Evolutionary conservation across 2,329 filamentous ascomycete species (phyloP), one percentile per base, ranked within the genome.

Genomic region (Pleoardoris graminearum): DNA sequence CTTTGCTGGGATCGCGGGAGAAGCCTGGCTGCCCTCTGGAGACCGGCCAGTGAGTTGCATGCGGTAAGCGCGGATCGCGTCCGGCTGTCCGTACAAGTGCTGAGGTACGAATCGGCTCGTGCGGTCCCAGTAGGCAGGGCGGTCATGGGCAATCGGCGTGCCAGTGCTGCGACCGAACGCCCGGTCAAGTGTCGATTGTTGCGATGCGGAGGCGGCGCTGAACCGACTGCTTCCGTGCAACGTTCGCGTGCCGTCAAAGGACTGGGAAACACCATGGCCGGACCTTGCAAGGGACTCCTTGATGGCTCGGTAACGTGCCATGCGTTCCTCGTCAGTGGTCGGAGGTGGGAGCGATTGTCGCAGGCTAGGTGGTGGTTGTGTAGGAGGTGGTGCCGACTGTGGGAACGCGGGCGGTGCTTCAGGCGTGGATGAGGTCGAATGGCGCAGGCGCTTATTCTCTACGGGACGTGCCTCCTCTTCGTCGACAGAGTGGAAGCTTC

Each of bases 91-190:
- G 30, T 73, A 74, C 7, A 71, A 60, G 39, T 73, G 66, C 10
- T 61, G 57, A 7, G 70, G 70, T 1, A 74, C 69, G 22, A 74
- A 74, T n/a, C 67, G 67, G 42, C 62, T 67, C 8, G 55, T 48
- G 7, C 71, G 71, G 22, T 35, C 50, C 60, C 65, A 68, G 50
- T 70, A 74, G 17, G 70, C 68, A 10, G 70, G 65, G 7, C 57
- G 58, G 27, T 62, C 48, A 29, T 51, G 50, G 6, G 52, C 50
- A 7, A 29, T 14, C 6, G 47, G 16, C 16, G 55, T 38, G 27
- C 56, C 54, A 2, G 54, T 54, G 21, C 53, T 67, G 19, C 48
- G 58, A n/a, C 58, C 58, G 22, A 60, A 55, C n/a, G n/a, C n/a
- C n/a, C 1, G 38, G 8, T 50, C 55, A 21, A 55, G 51, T 3